Evolutionary conservation across 2,329 filamentous ascomycete species (phyloP).

Genomic region (Bipolaris oryzae): DNA sequence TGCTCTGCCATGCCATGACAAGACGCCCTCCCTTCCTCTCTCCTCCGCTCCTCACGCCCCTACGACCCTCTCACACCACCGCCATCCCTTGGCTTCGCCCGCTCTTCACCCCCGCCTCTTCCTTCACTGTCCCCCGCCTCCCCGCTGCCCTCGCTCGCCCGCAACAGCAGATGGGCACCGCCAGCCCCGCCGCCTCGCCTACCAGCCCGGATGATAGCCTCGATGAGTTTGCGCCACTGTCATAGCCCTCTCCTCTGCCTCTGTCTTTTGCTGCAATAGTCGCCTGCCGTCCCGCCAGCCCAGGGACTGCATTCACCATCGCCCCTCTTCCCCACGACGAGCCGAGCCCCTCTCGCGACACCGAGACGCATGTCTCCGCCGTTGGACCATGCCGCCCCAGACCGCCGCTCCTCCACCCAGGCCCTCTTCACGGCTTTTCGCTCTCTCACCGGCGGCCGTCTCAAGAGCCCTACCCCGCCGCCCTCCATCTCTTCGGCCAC

Average conservation of each 20-base stretch:
- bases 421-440: constrained; percentile 48
- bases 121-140: background rate
- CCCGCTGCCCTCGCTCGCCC: background rate
- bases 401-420: constrained; percentile 48
- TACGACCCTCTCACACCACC: too few relatives aligned
- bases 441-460: constrained; percentile 43
- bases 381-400: constrained; percentile 45
- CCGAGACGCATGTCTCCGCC: constrained; percentile 48
- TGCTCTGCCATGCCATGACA: constrained; percentile 12
- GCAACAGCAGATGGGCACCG: constrained; percentile 23
- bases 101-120: constrained; percentile 2
- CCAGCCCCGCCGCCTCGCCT: constrained; percentile 21
- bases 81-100: background rate
- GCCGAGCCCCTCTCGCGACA: constrained; percentile 6
- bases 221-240: constrained; percentile 26
- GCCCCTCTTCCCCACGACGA: background rate
- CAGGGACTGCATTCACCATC: background rate
- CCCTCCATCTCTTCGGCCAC: constrained; percentile 40
- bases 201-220: constrained; percentile 24
- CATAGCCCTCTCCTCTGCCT: constrained; percentile 12
- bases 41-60: constrained; percentile 6
- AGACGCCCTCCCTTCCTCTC: constrained; percentile 4
- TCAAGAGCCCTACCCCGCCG: constrained; percentile 43
- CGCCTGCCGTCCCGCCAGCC: background rate
- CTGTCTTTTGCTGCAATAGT: constrained; percentile 3